phyloP scores from a whole-genome alignment of 2,329 filamentous ascomycete species.

The Akanthomyces lecanii region DNA sequence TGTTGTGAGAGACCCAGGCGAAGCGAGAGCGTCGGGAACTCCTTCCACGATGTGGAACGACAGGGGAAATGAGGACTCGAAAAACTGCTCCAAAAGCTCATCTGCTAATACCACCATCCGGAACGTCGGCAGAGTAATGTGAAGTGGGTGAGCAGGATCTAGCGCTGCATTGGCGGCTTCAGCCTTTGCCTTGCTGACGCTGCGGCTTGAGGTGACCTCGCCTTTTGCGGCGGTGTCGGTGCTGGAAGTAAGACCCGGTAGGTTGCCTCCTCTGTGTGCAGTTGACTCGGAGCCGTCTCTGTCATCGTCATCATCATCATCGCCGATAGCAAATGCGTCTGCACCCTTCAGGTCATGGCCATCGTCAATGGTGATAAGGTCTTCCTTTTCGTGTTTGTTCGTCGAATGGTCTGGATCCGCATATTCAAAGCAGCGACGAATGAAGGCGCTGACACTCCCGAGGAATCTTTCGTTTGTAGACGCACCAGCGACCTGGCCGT shows the following conservation, averaged over 20 bases:
- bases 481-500: conserved; percentile 43
- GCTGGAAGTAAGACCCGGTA: neutral
- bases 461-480: conserved; percentile 83
- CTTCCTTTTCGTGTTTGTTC: conserved; percentile 43
- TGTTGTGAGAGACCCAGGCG: conserved; percentile 65
- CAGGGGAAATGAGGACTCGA: conserved; percentile 89
- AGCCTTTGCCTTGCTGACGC: conserved; percentile 53
- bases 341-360: conserved; percentile 29
- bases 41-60: conserved; percentile 84
- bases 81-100: conserved; percentile 93
- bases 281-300: conserved; percentile 32
- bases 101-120: conserved; percentile 97
- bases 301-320: conserved; percentile 62
- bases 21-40: conserved; percentile 32
- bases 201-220: conserved; percentile 21
- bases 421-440: conserved; percentile 94
- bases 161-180: conserved; percentile 84
- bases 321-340: conserved; percentile 69
- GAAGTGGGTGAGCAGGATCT: conserved; percentile 86
- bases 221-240: conserved; percentile 37
- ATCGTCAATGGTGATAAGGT: conserved; percentile 22
- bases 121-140: conserved; percentile 96
- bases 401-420: conserved; percentile 83
- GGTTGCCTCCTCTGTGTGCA: neutral
- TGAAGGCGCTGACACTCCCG: conserved; percentile 91